phyloP scores from a whole-genome alignment of 2,329 filamentous ascomycete species.

The Clarireedia paspali region DNA sequence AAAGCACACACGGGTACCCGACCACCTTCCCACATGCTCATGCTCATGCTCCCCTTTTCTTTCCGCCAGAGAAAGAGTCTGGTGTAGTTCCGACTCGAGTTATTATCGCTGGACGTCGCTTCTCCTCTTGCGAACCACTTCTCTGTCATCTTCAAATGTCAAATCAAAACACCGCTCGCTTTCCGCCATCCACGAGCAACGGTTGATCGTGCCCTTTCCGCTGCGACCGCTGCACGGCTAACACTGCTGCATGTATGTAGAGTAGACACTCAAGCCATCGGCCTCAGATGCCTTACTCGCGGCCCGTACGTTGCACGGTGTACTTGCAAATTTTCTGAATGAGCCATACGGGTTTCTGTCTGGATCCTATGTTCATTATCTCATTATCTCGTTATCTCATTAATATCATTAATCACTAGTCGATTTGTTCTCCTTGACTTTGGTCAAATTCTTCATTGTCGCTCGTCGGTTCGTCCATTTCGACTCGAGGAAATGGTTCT shows the following conservation, averaged over 20 bases:
- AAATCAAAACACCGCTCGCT: not conserved
- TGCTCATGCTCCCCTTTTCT: not conserved
- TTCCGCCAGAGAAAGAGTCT: not conserved
- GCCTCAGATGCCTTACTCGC: not conserved
- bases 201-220: no score
- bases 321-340: no score
- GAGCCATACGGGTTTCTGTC: no score
- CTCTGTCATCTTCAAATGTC: not conserved
- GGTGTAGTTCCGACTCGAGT: no score
- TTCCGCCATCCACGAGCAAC: no score
- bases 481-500: not conserved
- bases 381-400: no score
- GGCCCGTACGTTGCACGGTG: no score
- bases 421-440: not conserved
- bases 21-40: not conserved
- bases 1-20: not conserved
- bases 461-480: slow-evolving; percentile 14
- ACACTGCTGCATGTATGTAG: not conserved
- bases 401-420: not conserved
- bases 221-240: no score
- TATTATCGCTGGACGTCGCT: not conserved
- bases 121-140: not conserved
- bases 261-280: not conserved
- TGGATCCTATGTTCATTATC: not conserved
- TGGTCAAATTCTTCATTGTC: not conserved